Base-by-base conservation (phyloP, 371 early-diverging fungal genomes). In the Mortierella sp. region DNA sequence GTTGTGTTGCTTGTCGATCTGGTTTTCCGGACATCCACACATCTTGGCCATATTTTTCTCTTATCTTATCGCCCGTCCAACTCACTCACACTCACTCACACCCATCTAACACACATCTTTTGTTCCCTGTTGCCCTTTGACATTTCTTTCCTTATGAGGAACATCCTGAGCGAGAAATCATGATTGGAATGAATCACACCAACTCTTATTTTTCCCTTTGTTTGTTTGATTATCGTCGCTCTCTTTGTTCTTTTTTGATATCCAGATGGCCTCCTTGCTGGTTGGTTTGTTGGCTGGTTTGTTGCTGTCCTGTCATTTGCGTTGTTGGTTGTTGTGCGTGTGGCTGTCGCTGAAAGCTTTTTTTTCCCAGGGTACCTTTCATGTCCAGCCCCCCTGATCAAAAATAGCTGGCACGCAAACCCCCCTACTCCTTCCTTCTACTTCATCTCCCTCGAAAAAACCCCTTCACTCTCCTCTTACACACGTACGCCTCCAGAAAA, bases 161-260 rank as follows among this genome's bases (percentile, higher is more conserved):
- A 63, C 38, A 63, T 32, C 35, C 63, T 63, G 5, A 12, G 29
- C 24, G 32, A 60, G 12, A 60, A 27, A 27, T 60, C 27, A 63
- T n/a, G 60, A 29, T 14, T 51, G 56, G 63, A 63, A 35, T 63
- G 63, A 63, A 63, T 63, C 63, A 63, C 35, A 32, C 35, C 63
- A 35, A 63, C 63, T 63, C 63, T 63, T 63, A 63, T 60, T 35
- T 63, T 11, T n/a, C 29, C 35, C 10, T n/a, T 32, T 60, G 6
- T 10, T 38, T 43, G 70, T 70, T 65, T 65, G 21, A 12, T 46
- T 46, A 46, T 46, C 11, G 41, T 65, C 68, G 18, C 38, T 27
- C 27, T 11, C 29, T 32, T 58, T 43, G 38, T 65, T 35, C 18
- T 35, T 29, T 65, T 65, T 29, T 35, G 21, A 14, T 35, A 4